These are phyloP conservation scores for Erysimum cheiri DNA, from an alignment of 441 rosid genomes.

Conservation along the genomic window DNA sequence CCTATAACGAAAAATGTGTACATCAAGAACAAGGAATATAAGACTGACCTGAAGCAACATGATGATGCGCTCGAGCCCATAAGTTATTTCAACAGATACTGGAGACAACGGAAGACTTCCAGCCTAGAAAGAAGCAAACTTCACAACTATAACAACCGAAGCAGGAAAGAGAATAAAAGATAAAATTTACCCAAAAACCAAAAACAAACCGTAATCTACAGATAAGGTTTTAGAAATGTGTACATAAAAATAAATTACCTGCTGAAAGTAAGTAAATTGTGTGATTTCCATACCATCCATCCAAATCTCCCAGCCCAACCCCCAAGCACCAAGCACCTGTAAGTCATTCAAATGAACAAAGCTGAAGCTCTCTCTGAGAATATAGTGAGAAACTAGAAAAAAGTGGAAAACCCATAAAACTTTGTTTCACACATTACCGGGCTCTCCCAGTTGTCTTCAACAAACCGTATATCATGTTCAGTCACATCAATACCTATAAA, in stretches of 20 bases:
- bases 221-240: not conserved
- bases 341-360: constrained; percentile 34
- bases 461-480: constrained; percentile 91
- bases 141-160: constrained; percentile 33
- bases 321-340: constrained; percentile 99
- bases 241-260: constrained; percentile 54
- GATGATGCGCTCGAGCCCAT: constrained; percentile 96
- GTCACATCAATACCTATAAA: constrained; percentile 83
- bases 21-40: constrained; percentile 1
- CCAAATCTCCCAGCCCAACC: constrained; percentile 99
- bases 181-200: not conserved
- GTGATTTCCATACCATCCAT: constrained; percentile 99
- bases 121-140: constrained; percentile 56
- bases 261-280: constrained; percentile 98
- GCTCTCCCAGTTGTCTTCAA: constrained; percentile 99
- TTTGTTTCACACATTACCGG: constrained; percentile 62
- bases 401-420: not conserved
- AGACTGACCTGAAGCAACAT: constrained; percentile 91
- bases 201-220: constrained; percentile 14
- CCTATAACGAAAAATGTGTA: constrained; percentile 20
- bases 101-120: constrained; percentile 95
- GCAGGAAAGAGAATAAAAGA: not conserved
- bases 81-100: constrained; percentile 95
- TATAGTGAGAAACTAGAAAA: constrained; percentile 12
- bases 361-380: not conserved